A percentile compares a stretch with the other conserved stretches of the same genome.
phyloP scores from a whole-genome alignment of 2,329 filamentous ascomycete species.

The Penicillium nordicum region DNA sequence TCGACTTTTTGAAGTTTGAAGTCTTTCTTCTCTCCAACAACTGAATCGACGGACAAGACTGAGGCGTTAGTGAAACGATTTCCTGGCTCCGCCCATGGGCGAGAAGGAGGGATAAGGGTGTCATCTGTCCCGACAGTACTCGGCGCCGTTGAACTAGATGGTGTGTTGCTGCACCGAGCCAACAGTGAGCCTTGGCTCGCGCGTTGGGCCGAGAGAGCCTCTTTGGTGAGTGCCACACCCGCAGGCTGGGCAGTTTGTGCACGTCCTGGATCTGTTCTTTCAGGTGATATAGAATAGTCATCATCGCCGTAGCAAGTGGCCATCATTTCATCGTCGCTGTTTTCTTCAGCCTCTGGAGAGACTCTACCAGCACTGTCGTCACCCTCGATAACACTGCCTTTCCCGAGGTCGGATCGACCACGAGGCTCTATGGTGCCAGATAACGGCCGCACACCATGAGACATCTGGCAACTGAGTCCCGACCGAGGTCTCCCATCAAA shows the following conservation, averaged over 20 bases:
- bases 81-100: constrained; percentile 30
- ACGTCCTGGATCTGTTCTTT: constrained; percentile 33
- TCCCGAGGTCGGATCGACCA: constrained; percentile 28
- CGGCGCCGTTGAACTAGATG: constrained; percentile 25
- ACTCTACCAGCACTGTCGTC: constrained; percentile 30
- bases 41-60: constrained; percentile 53
- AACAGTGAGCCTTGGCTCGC: constrained; percentile 28
- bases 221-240: constrained; percentile 14
- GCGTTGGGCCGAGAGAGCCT: constrained; percentile 23
- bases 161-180: constrained; percentile 20
- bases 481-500: constrained; percentile 30
- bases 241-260: constrained; percentile 11
- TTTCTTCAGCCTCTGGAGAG: constrained; percentile 33
- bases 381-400: constrained; percentile 23
- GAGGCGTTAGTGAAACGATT: constrained; percentile 43
- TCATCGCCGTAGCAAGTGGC: constrained; percentile 39
- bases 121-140: constrained; percentile 33
- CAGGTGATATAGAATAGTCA: constrained; percentile 37
- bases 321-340: constrained; percentile 39
- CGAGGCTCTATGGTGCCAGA: constrained; percentile 37
- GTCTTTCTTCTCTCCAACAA: constrained; percentile 60
- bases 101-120: constrained; percentile 28
- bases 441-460: constrained; percentile 40
- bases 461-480: constrained; percentile 36
- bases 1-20: constrained; percentile 64